Evolutionary conservation across 495 filamentous ascomycete genomes (phyloP), one percentile per base, ranked within the genome.

Genomic region (Penicillium coprophilum): DNA sequence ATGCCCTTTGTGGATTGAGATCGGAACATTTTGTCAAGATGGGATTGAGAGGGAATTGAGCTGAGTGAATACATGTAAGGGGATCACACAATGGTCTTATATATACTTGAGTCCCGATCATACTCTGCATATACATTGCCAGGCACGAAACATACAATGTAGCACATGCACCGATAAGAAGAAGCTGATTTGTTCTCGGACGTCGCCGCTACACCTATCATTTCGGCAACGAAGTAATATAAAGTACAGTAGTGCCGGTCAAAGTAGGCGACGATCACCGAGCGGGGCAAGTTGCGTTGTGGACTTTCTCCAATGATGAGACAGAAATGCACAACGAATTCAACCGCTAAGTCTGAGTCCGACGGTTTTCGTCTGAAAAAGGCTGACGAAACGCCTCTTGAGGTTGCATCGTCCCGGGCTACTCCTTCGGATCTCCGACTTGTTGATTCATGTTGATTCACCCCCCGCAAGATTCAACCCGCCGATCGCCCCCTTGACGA

Each of bases 131-230:
- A 38, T 34, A 48, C 53, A 53, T 56, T 40, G 45, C 21, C 52
- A 58, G 44, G 43, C 19, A 55, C n/a, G 15, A 32, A 56, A 48
- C 45, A 58, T 58, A 48, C 56, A 65, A 65, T 50, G 55, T 54
- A 49, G 59, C 72, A 70, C 71, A 73, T 75, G 72, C 60, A 15
- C 52, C 57, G 67, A 66, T 66, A 67, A 72, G 56, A 56, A 57
- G 13, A n/a, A 31, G 55, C 62, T 72, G 67, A 75, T 75, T 75
- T 63, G 62, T n/a, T 55, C 63, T 68, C 65, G 65, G 62, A 55
- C 39, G 39, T 63, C 62, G 34, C 65, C 59, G 62, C 60, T 19
- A 39, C 27, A 38, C 34, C 30, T 41, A 28, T 55, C 40, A 11
- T 43, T 28, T 24, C 30, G 41, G 30, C 19, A 21, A 24, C 19